Base-by-base conservation (phyloP, 2,329 filamentous ascomycete species). In the Scedosporium dehoogii region DNA sequence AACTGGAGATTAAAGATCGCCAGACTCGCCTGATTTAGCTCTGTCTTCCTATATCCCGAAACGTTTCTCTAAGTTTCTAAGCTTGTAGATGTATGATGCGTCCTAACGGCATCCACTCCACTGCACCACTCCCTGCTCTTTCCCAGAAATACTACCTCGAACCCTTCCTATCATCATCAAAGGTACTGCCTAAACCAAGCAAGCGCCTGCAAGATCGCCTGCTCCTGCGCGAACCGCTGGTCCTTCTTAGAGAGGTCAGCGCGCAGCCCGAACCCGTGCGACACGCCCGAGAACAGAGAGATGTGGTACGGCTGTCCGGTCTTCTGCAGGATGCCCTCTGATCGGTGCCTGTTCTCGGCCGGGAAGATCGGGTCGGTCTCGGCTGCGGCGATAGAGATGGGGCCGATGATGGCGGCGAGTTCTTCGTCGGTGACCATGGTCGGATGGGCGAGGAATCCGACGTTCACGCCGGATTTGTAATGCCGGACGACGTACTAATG, bases 151-250 rank as follows among this genome's bases (percentile, higher is more conserved):
- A 38, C 33, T 3, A 12, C 33, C 4, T 6, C 33, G 33, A 38
- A 38, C 9, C 33, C 10, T 3, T 38, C 10, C 33, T 12, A 7
- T 38, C 33, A 12, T 38, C 33, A 12, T 38, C 33, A 68, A 85
- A 69, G 63, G 23, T 21, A 61, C 27, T 55, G 5, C 67, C 89
- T 81, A 67, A 96, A 92, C 91, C 91, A 96, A 60, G 78, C 72
- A 60, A 92, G 79, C 42, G 90, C 90, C 79, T 94, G 91, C 66
- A 80, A 69, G 71, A 94, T 94, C 4, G 91, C 90, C 75, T 88
- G 85, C 75, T 96, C 89, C 81, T 91, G 92, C 44, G 89, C 87
- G 68, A 82, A 93, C 72, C 82, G 85, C 69, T 83, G 73, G 56
- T 77, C 66, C 71, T 80, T 81, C 65, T 85, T 80, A 64, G 69